Conservation (phyloP, 2,329 filamentous ascomycete species). For the Xylariales sp. region DNA sequence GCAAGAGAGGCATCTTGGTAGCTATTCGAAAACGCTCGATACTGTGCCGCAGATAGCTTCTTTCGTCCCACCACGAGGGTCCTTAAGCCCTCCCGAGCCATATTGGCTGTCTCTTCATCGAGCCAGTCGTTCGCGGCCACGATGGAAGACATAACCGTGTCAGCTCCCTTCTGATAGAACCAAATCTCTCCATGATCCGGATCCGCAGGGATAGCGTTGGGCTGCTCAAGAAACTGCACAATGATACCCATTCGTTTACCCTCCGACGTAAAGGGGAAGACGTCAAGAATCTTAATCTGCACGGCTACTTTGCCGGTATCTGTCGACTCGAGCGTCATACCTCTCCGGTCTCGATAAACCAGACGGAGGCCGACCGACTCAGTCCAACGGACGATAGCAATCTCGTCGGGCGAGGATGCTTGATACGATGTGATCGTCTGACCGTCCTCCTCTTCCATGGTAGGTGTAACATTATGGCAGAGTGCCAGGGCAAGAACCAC, state of each 20-base stretch:
- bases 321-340: conserved; percentile 76
- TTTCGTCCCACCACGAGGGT: conserved; percentile 95
- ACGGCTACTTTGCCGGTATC: conserved; percentile 72
- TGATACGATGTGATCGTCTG: conserved; percentile 80
- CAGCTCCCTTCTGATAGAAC: conserved; percentile 98
- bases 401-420: conserved; percentile 95
- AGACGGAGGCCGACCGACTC: conserved; percentile 86
- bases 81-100: conserved; percentile 92
- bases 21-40: conserved; percentile 70
- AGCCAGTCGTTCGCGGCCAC: conserved; percentile 97
- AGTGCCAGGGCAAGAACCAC: conserved; percentile 87
- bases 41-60: conserved; percentile 72
- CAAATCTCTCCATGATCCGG: conserved; percentile 79
- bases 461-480: conserved; percentile 96
- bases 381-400: conserved; percentile 95
- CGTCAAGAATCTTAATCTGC: conserved; percentile 81
- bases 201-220: conserved; percentile 41
- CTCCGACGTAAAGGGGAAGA: conserved; percentile 97
- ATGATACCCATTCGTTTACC: conserved; percentile 98
- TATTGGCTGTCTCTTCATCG: conserved; percentile 98
- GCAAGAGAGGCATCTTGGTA: conserved; percentile 79
- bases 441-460: conserved; percentile 77
- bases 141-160: conserved; percentile 96
- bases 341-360: conserved; percentile 78
- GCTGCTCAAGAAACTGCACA: conserved; percentile 71